Evolutionary conservation across 495 filamentous ascomycete species (phyloP).

Genomic region (Monascus purpureus): DNA sequence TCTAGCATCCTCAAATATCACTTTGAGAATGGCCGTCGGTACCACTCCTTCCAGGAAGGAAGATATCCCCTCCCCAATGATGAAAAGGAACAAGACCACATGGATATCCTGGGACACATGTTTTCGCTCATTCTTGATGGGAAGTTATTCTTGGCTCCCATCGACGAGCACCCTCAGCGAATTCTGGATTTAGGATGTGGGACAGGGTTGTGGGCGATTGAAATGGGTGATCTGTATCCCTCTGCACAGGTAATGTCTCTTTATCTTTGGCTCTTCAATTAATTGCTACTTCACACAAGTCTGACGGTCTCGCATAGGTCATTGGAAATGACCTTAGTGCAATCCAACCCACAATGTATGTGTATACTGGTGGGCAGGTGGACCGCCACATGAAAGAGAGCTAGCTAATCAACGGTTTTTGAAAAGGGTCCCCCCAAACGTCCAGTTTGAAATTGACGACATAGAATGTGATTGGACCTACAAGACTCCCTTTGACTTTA

Average conservation of each 20-base stretch:
- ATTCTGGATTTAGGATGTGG: slow-evolving; percentile 28
- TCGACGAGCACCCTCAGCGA: slow-evolving; percentile 15
- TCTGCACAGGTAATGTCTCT: too few species aligned
- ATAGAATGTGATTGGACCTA: slow-evolving; percentile 6
- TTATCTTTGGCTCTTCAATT: too few species aligned
- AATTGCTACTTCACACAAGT: too few species aligned
- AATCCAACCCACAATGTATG: too few species aligned
- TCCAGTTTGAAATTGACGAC: slow-evolving; percentile 10
- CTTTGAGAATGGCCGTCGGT: slow-evolving; percentile 30
- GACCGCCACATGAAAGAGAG: too few species aligned
- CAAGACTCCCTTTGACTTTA: slow-evolving; percentile 8
- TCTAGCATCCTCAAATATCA: slow-evolving; percentile 40
- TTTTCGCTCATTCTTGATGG: slow-evolving; percentile 35
- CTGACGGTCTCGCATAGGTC: too few species aligned
- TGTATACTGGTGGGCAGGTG: too few species aligned
- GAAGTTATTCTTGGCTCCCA: slow-evolving; percentile 37
- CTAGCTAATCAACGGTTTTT: too few species aligned
- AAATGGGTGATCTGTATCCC: too few species aligned
- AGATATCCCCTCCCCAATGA: slow-evolving; percentile 36
- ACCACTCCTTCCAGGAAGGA: slow-evolving; percentile 29
- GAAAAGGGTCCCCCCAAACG: slow-evolving; percentile 15
- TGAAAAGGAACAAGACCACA: slow-evolving; percentile 28
- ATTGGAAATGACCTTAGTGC: too few species aligned
- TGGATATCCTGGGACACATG: slow-evolving; percentile 53
- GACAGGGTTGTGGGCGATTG: slow-evolving; percentile 33